A percentile compares a stretch with the other conserved stretches of the same genome.
Conservation (phyloP, 257 asterid genomes). For the Solanum raphanifolium region DNA sequence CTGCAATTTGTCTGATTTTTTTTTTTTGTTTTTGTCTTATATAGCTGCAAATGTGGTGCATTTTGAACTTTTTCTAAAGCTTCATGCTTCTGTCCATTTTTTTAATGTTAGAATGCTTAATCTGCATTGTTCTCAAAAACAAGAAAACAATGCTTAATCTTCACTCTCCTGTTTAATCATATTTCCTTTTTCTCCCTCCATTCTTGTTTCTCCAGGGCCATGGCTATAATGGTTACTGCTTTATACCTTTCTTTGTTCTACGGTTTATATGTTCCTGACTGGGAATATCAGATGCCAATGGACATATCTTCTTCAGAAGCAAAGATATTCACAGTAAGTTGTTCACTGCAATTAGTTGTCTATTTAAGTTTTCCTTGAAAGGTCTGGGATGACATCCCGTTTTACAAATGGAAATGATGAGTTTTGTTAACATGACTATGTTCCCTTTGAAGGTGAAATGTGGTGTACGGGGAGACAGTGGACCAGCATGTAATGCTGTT, state of each 20-base stretch:
- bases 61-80: neutral
- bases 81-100: neutral
- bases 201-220: slow-evolving; percentile 24
- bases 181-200: neutral
- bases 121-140: neutral
- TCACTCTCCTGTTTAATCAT: neutral
- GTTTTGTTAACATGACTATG: slow-evolving; percentile 1
- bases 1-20: neutral
- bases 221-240: slow-evolving; percentile 28
- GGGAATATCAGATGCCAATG: slow-evolving; percentile 40
- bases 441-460: slow-evolving; percentile 46
- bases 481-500: slow-evolving; percentile 68
- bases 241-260: slow-evolving; percentile 39
- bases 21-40: neutral
- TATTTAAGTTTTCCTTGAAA: neutral
- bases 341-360: neutral
- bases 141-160: neutral
- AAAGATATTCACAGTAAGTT: slow-evolving; percentile 26
- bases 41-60: neutral
- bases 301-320: slow-evolving; percentile 20
- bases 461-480: slow-evolving; percentile 51
- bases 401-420: neutral
- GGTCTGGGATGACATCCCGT: neutral
- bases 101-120: neutral
- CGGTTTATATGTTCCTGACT: slow-evolving; percentile 50